These are phyloP conservation scores for Nemania bipapillata DNA, from an alignment of 2,329 filamentous ascomycete species.

Conservation along the genomic window DNA sequence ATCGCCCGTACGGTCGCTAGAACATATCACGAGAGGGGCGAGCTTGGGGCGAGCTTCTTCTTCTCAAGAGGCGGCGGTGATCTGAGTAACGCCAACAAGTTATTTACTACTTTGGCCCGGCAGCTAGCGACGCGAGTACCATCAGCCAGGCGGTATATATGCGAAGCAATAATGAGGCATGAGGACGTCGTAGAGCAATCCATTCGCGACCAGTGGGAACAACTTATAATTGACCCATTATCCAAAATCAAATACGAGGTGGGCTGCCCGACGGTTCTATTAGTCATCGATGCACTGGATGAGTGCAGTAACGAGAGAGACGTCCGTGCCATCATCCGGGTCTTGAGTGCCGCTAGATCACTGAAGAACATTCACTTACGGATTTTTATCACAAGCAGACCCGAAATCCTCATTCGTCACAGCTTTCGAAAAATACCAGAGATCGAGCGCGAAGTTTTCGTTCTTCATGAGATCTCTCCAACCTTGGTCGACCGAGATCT, in stretches of 20 bases:
- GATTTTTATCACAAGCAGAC: neutral
- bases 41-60: conserved; percentile 53
- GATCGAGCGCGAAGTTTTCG: neutral
- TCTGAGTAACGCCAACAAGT: neutral
- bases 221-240: neutral
- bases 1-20: conserved; percentile 51
- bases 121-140: neutral
- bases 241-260: no score
- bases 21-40: neutral
- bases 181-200: neutral
- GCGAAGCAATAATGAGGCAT: neutral
- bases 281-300: conserved; percentile 10
- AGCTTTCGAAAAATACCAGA: neutral
- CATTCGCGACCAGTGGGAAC: neutral
- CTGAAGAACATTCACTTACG: neutral
- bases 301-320: conserved; percentile 5
- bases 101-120: neutral
- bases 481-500: neutral
- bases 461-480: neutral
- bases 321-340: neutral
- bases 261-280: neutral
- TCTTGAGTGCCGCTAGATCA: neutral
- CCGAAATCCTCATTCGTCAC: neutral
- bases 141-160: neutral
- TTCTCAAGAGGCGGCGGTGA: conserved; percentile 52